phyloP scores from a whole-genome alignment of 2,329 filamentous ascomycete genomes.

The Alternaria sp. region DNA sequence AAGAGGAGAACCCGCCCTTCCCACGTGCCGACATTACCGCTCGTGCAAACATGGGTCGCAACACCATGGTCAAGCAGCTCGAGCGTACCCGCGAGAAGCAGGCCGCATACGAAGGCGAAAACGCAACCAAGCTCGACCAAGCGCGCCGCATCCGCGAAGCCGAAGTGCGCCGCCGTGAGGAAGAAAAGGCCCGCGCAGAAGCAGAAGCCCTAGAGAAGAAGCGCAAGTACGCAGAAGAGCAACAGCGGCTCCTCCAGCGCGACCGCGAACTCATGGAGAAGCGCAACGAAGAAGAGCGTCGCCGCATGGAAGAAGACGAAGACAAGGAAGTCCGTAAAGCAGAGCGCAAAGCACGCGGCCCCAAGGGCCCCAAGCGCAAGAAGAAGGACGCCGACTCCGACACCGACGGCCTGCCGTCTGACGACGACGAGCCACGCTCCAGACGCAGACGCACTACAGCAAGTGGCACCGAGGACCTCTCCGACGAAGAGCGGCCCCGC shows the following conservation, averaged over 20 bases:
- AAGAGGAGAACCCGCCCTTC: conserved; percentile 76
- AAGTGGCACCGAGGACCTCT: conserved; percentile 48
- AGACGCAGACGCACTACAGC: conserved; percentile 45
- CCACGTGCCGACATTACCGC: conserved; percentile 90
- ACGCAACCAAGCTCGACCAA: conserved; percentile 83
- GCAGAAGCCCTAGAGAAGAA: conserved; percentile 76
- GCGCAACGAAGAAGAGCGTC: conserved; percentile 72
- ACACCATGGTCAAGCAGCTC: conserved; percentile 91
- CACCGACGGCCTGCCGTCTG: conserved; percentile 46
- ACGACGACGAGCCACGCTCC: conserved; percentile 48
- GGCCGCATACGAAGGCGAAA: conserved; percentile 90
- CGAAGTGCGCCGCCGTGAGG: conserved; percentile 79
- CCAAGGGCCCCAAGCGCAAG: conserved; percentile 58
- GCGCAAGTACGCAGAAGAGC: conserved; percentile 83
- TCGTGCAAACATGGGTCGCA: conserved; percentile 95
- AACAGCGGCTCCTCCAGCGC: conserved; percentile 77
- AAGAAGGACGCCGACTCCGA: conserved; percentile 65
- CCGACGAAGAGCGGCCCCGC: conserved; percentile 65
- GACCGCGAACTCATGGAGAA: conserved; percentile 74
- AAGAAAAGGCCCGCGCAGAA: conserved; percentile 70
- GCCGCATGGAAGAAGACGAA: conserved; percentile 65
- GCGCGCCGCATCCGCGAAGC: conserved; percentile 81
- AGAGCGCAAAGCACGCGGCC: conserved; percentile 59
- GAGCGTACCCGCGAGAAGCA: conserved; percentile 84
- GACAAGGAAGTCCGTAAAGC: conserved; percentile 81